phyloP scores from a whole-genome alignment of 1,284 basidiomycete genomes.

The Chondrostereum purpureum region DNA sequence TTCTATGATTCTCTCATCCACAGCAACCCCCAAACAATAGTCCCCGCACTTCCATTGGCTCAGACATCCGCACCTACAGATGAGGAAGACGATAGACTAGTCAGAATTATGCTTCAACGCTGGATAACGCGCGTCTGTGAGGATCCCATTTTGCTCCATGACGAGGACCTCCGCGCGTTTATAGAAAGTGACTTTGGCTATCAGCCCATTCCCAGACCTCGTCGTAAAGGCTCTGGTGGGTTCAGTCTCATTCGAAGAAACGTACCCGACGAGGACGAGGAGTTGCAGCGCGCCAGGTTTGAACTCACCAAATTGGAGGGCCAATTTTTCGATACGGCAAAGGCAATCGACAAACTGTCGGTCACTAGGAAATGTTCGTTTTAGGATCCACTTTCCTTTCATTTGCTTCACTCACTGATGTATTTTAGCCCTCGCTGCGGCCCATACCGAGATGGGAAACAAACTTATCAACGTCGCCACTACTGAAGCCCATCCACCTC shows the following conservation, averaged over 20 bases:
- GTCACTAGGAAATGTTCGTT: constrained; percentile 66
- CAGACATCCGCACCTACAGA: constrained; percentile 92
- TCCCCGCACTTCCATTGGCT: constrained; percentile 84
- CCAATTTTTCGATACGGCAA: constrained; percentile 84
- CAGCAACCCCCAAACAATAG: constrained; percentile 85
- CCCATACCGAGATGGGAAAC: constrained; percentile 83
- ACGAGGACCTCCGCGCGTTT: constrained; percentile 89
- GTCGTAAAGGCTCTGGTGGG: constrained; percentile 59
- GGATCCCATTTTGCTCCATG: constrained; percentile 77
- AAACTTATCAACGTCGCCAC: constrained; percentile 84
- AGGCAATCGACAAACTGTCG: constrained; percentile 79
- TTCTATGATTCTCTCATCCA: constrained; percentile 82
- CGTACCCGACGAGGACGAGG: constrained; percentile 80
- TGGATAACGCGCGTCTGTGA: constrained; percentile 89
- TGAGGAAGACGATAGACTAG: constrained; percentile 92
- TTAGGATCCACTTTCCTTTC: constrained; percentile 7
- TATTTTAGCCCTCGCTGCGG: constrained; percentile 61
- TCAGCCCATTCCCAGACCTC: constrained; percentile 71
- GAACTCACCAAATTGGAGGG: constrained; percentile 86
- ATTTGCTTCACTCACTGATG: background rate
- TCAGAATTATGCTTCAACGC: constrained; percentile 86
- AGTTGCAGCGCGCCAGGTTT: constrained; percentile 80
- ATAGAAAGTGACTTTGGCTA: constrained; percentile 95
- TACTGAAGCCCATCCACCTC: constrained; percentile 76
- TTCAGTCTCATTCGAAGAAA: constrained; percentile 65